Evolutionary conservation across 495 filamentous ascomycete species (phyloP).

Genomic region (Glarea lozoyensis): DNA sequence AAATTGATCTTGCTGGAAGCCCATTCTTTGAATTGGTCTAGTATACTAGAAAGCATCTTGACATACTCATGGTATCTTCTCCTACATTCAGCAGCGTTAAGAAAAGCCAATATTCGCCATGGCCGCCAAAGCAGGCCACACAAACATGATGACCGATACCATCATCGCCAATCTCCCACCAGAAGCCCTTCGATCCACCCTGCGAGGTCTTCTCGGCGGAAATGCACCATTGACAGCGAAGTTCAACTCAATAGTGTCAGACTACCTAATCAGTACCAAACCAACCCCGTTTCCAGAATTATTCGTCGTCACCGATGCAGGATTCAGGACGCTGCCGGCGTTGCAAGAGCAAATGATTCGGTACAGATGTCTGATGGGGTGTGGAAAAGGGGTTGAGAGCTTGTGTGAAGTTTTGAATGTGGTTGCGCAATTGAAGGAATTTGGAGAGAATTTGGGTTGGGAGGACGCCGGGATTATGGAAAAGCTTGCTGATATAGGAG

Average conservation of each 20-base stretch:
- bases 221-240: slow-evolving; percentile 15
- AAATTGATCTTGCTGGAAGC: too few relatives aligned
- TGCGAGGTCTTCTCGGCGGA: slow-evolving; percentile 18
- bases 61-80: too few relatives aligned
- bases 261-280: slow-evolving; percentile 6
- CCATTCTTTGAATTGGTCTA: too few relatives aligned
- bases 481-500: slow-evolving; percentile 17
- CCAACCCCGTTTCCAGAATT: not conserved
- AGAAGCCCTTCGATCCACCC: slow-evolving; percentile 20
- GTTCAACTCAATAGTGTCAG: slow-evolving; percentile 17
- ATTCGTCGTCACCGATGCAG: not conserved
- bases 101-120: too few relatives aligned
- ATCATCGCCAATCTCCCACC: slow-evolving; percentile 24
- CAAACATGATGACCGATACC: slow-evolving; percentile 29
- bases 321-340: not conserved
- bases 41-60: too few relatives aligned
- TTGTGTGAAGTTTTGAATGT: slow-evolving; percentile 11
- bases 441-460: not conserved
- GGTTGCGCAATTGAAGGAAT: slow-evolving; percentile 9
- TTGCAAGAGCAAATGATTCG: slow-evolving; percentile 9
- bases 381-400: slow-evolving; percentile 17
- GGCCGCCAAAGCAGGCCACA: slow-evolving; percentile 22
- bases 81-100: too few relatives aligned
- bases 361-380: slow-evolving; percentile 25
- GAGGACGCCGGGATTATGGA: slow-evolving; percentile 7